Conservation (phyloP, 352 stramenopile genomes). For the Phytophthora agathidicida region DNA sequence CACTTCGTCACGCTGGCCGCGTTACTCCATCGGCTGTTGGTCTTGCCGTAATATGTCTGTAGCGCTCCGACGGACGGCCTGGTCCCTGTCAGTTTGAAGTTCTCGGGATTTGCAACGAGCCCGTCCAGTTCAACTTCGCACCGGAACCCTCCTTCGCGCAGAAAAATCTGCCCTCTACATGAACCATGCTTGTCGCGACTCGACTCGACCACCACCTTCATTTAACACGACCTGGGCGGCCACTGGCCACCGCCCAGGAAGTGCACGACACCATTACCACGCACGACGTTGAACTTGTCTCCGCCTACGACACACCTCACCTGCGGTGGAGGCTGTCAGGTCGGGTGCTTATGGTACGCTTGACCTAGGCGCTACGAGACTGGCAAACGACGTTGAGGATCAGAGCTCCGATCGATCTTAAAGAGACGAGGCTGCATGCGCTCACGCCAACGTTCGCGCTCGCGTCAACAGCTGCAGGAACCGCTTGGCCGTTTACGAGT, state of each 20-base stretch:
- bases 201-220: not conserved
- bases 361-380: not conserved
- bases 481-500: slow-evolving; percentile 19
- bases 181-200: not conserved
- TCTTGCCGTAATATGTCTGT: slow-evolving; percentile 27
- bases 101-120: slow-evolving; percentile 25
- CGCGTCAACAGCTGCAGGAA: slow-evolving; percentile 22
- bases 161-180: slow-evolving; percentile 4
- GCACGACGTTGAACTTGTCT: slow-evolving; percentile 18
- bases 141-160: slow-evolving; percentile 3
- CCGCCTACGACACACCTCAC: slow-evolving; percentile 4
- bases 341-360: slow-evolving; percentile 15
- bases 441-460: slow-evolving; percentile 14
- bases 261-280: slow-evolving; percentile 3
- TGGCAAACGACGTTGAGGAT: slow-evolving; percentile 1
- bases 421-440: slow-evolving; percentile 30
- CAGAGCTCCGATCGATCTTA: slow-evolving; percentile 20
- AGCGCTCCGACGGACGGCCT: slow-evolving; percentile 9
- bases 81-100: slow-evolving; percentile 30
- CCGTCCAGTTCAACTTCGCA: slow-evolving; percentile 25
- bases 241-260: not conserved
- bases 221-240: slow-evolving; percentile 17
- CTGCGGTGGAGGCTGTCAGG: slow-evolving; percentile 2
- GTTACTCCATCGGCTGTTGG: slow-evolving; percentile 8
- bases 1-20: slow-evolving; percentile 3